Conservation (phyloP, 306 rosid species). For the Vigna reflexopilosa region DNA sequence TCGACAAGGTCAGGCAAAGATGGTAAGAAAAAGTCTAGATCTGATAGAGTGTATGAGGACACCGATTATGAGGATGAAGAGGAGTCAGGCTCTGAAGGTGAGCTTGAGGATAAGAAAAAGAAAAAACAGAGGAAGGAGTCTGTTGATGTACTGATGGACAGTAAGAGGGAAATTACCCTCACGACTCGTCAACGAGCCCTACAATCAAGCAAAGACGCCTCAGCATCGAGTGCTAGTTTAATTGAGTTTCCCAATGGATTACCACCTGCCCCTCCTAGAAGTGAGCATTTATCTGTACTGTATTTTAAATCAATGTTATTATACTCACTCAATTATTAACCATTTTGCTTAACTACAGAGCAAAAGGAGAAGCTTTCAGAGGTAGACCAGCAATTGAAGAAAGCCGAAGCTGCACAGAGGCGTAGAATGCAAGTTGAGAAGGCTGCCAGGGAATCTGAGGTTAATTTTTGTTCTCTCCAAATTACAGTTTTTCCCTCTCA, state of each 20-base stretch:
- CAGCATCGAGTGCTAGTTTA: conserved; percentile 65
- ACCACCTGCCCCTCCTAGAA: conserved; percentile 94
- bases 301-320: conserved; percentile 31
- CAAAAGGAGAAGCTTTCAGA: conserved; percentile 91
- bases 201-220: conserved; percentile 87
- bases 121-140: conserved; percentile 82
- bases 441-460: conserved; percentile 94
- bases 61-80: conserved; percentile 70
- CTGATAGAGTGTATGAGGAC: conserved; percentile 50
- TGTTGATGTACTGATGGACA: conserved; percentile 72
- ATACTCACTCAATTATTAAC: conserved; percentile 24
- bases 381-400: conserved; percentile 83
- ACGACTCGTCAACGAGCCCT: conserved; percentile 91
- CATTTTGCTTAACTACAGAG: conserved; percentile 59
- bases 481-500: not conserved
- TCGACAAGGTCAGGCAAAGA: conserved; percentile 49
- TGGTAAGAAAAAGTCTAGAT: conserved; percentile 50
- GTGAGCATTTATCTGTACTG: conserved; percentile 59
- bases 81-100: conserved; percentile 78
- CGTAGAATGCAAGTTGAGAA: conserved; percentile 92
- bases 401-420: conserved; percentile 96
- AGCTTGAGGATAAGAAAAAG: conserved; percentile 73
- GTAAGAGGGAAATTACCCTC: conserved; percentile 78
- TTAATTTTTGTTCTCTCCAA: conserved; percentile 46
- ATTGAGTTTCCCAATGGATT: conserved; percentile 97